Evolutionary conservation across 176 grass and related monocot species (phyloP).

Genomic region (Chloris gayana): DNA sequence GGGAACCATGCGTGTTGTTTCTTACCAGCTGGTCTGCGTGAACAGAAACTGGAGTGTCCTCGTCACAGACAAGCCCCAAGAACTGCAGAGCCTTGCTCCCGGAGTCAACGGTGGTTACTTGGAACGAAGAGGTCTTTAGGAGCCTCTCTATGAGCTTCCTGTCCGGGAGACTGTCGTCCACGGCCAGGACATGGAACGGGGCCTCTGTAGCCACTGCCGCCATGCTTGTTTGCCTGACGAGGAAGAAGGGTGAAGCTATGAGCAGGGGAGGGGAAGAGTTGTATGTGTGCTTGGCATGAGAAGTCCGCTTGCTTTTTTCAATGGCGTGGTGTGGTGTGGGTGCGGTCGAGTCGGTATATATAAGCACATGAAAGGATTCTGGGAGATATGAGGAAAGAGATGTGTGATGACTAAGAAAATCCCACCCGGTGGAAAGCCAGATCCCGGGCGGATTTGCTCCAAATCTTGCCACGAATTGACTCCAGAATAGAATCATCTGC

Average conservation of each 20-base stretch:
- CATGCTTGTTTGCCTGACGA: slow-evolving; percentile 24
- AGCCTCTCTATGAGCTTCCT: slow-evolving; percentile 91
- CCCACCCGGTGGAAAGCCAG: slow-evolving; percentile 68
- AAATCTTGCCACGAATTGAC: slow-evolving; percentile 79
- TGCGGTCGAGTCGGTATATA: slow-evolving; percentile 34
- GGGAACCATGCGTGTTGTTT: background rate
- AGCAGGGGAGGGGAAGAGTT: slow-evolving; percentile 22
- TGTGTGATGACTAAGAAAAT: slow-evolving; percentile 55
- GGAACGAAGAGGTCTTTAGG: slow-evolving; percentile 88
- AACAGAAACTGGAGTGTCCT: slow-evolving; percentile 30
- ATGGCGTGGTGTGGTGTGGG: slow-evolving; percentile 29
- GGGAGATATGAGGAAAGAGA: slow-evolving; percentile 41
- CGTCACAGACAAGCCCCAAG: slow-evolving; percentile 56
- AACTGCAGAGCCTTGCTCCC: slow-evolving; percentile 80
- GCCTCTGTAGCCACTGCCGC: slow-evolving; percentile 51
- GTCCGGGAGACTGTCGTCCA: slow-evolving; percentile 81
- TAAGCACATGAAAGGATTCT: slow-evolving; percentile 53
- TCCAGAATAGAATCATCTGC: slow-evolving; percentile 15
- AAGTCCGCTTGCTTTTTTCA: slow-evolving; percentile 29
- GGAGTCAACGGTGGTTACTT: slow-evolving; percentile 87
- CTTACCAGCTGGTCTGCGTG: slow-evolving; percentile 65
- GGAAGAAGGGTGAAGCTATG: background rate
- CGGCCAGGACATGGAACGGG: slow-evolving; percentile 78
- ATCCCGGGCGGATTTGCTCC: slow-evolving; percentile 74
- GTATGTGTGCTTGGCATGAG: slow-evolving; percentile 29